phyloP scores from a whole-genome alignment of 129 eudicot species.

The Saposhnikovia divaricata region DNA sequence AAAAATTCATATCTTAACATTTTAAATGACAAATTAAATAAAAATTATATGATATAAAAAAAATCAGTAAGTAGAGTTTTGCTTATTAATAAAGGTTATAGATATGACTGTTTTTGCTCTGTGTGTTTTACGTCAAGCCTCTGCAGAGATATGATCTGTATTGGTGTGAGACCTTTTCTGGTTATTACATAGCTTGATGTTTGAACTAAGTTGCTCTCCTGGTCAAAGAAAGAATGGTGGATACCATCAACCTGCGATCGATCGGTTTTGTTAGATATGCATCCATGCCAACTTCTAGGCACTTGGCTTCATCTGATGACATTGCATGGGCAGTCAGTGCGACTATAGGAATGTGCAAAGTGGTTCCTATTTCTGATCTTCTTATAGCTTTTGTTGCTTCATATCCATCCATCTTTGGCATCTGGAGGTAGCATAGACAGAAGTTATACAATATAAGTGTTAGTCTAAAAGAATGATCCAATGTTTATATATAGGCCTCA shows the following conservation, averaged over 20 bases:
- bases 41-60: no score
- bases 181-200: neutral
- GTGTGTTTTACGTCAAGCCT: no score
- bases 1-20: no score
- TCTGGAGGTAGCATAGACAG: conserved; percentile 30
- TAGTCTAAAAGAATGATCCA: neutral
- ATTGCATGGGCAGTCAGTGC: conserved; percentile 97
- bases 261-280: conserved; percentile 95
- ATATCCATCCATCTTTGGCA: conserved; percentile 99
- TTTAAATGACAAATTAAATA: no score
- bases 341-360: conserved; percentile 66
- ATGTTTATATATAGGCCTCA: neutral
- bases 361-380: conserved; percentile 51
- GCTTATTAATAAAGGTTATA: no score
- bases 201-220: conserved; percentile 25
- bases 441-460: conserved; percentile 4
- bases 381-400: conserved; percentile 92
- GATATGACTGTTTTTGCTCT: no score
- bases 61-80: no score
- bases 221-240: conserved; percentile 81
- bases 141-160: no score
- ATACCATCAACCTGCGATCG: conserved; percentile 79
- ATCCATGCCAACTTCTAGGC: conserved; percentile 97
- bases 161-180: neutral
- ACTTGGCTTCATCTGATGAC: conserved; percentile 91